Evolutionary conservation across 2,329 filamentous ascomycete species (phyloP).

Genomic region (Trichophyton rubrum): DNA sequence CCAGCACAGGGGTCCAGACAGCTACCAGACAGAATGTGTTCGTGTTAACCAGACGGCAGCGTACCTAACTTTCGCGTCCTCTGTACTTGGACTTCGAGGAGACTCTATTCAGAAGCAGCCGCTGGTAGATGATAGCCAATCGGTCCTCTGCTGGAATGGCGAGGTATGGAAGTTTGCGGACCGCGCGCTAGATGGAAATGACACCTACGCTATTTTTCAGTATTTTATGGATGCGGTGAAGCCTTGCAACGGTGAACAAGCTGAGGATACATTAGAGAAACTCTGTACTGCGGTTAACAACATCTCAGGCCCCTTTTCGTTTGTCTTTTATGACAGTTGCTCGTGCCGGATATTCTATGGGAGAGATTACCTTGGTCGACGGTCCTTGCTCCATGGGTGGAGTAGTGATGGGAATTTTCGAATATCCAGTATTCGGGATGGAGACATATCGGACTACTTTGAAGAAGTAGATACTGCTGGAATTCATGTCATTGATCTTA

Average conservation of each 20-base stretch:
- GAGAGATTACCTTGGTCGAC: conserved; percentile 72
- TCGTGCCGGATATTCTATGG: conserved; percentile 61
- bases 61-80: conserved; percentile 53
- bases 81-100: conserved; percentile 82
- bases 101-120: conserved; percentile 60
- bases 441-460: conserved; percentile 43
- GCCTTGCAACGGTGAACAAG: conserved; percentile 7
- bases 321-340: conserved; percentile 63
- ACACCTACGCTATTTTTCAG: conserved; percentile 58
- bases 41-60: conserved; percentile 10
- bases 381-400: conserved; percentile 56
- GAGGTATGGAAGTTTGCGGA: conserved; percentile 73
- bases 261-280: conserved; percentile 18
- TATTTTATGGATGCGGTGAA: conserved; percentile 40
- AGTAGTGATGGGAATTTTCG: conserved; percentile 42
- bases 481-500: conserved; percentile 56
- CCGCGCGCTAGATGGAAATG: conserved; percentile 54
- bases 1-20: conserved; percentile 34
- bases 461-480: conserved; percentile 74
- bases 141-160: conserved; percentile 89
- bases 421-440: conserved; percentile 60
- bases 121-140: conserved; percentile 48
- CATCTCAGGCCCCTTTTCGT: conserved; percentile 76
- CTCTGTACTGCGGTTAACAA: conserved; percentile 40
- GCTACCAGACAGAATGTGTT: conserved; percentile 24